Base-by-base conservation (phyloP, 345 rosid genomes). In the Garcia nutans region DNA sequence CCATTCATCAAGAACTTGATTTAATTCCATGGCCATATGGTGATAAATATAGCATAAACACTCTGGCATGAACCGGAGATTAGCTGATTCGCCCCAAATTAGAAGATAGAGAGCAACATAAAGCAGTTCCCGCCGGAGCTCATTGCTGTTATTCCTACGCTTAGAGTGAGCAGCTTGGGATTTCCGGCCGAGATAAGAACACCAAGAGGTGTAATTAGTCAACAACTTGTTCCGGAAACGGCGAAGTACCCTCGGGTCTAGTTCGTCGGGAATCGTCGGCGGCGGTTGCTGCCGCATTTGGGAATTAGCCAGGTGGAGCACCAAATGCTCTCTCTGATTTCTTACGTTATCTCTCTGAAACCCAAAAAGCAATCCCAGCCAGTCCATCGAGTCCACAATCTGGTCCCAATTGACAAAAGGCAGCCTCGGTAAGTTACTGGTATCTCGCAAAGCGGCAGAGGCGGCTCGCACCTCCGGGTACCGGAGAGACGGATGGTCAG, bases 311-410 rank as follows among this genome's bases (percentile, higher is more conserved):
- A 94, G 79, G 85, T 92, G 98, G 60, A 94, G 98, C 23, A 94
- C 98, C 61, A 94, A 79, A 82, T 94, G 88, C 81, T 94, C 98
- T 68, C 98, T 59, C 83, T 94, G 98, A 83, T 94, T 92, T 83
- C 89, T 68, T 1, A 92, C 94, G 88, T 82, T 94, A 70, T 87
- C 98, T 19, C 60, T 73, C 59, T 92, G 98, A 77, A 94, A 94
- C 12, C 97, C 96, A 68, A 92, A 94, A 45, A 83, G 80, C 15
- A 63, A 23, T 3, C 90, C 90, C 8, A 94, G 78, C 98, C 97
- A 94, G 87, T 92, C 97, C 83, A 94, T 73, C 72, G 92, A 74
- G 90, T 94, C 98, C 90, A 61, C 37, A 74, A 80, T 81, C 9
- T 86, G 73, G 50, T 78, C 78, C 91, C 89, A 84, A 33, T 71